Evolutionary conservation across 352 stramenopile genomes (phyloP), one percentile per base, ranked within the genome.

Genomic region (Globisporangium yorkense): DNA sequence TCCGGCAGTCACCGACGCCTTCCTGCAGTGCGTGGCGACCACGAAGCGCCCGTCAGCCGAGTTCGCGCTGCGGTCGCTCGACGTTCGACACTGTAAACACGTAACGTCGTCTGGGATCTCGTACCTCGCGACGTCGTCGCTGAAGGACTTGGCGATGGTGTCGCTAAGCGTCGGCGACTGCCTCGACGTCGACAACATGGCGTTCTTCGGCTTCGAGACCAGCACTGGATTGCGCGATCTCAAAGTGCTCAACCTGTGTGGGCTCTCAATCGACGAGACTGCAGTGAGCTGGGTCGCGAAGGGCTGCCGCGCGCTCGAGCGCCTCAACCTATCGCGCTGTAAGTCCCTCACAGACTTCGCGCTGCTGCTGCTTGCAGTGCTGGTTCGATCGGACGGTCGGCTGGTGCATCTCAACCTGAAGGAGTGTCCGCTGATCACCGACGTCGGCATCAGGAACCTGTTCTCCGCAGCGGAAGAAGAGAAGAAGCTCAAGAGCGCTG

Each of bases 201-300:
- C 79, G 13, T 92, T 92, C 52, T 88, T 92, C 51, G 71, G 70
- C 1, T 88, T 92, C 62, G 81, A 87, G 29, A 74, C 59, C 15
- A 87, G 75, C 21, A 7, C 16, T 0, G 67, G 63, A 0, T 59
- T 89, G 16, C 24, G 0, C 0, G 58, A 64, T 1, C 58, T 92
- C 0, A 52, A 40, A 6, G 60, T 39, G 0, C 61, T 89, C 21
- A 72, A 84, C 48, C 55, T 89, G 1, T 66, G 66, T 0, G 77
- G 68, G 0, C 59, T 89, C 0, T 39, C 57, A 0, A 68, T 92
- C 41, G 77, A 92, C 29, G 81, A 89, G 58, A 87, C 79, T 0
- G 74, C 66, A 2, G 68, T 87, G 15, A 89, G 77, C 51, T 92
- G 81, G 81, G 87, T 92, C 54, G 65, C 69, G 9, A 80, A 80